A percentile compares a stretch with the other conserved stretches of the same genome.
Conservation (phyloP, 2,329 filamentous ascomycete genomes). For the Nemania sp. region DNA sequence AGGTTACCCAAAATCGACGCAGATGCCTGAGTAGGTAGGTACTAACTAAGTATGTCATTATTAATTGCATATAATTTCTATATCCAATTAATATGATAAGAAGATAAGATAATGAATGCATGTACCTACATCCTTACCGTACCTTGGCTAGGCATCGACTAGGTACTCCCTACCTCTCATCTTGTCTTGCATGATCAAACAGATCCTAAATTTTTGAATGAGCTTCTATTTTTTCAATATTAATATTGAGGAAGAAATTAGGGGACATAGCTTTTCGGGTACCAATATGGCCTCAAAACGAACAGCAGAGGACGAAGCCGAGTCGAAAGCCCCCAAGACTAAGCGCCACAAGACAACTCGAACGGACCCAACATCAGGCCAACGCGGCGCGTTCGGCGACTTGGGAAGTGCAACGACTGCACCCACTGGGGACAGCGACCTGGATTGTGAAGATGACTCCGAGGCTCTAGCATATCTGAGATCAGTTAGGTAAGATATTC, state of each 20-base stretch:
- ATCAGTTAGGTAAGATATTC: slow-evolving; percentile 66
- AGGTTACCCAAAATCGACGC: no score
- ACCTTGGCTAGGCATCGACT: neutral
- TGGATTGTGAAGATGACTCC: slow-evolving; percentile 67
- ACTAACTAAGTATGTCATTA: no score
- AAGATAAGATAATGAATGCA: neutral
- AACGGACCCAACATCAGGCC: slow-evolving; percentile 66
- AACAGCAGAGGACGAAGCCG: slow-evolving; percentile 40
- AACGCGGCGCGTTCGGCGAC: slow-evolving; percentile 70
- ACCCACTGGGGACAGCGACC: slow-evolving; percentile 55
- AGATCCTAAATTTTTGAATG: neutral
- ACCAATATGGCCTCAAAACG: slow-evolving; percentile 46
- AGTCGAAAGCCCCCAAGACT: slow-evolving; percentile 36
- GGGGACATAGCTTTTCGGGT: neutral
- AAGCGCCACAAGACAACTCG: slow-evolving; percentile 41
- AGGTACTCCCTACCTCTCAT: neutral
- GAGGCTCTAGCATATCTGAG: slow-evolving; percentile 70
- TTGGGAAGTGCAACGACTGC: slow-evolving; percentile 57
- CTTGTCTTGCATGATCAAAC: neutral
- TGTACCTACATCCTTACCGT: no score
- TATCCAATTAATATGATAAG: neutral
- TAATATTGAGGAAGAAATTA: neutral
- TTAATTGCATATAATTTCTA: no score
- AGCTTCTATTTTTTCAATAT: neutral
- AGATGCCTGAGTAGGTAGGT: no score